These are phyloP conservation scores for Ganoderma lucidum DNA, from an alignment of 1,284 basidiomycete species.

Conservation along the genomic window DNA sequence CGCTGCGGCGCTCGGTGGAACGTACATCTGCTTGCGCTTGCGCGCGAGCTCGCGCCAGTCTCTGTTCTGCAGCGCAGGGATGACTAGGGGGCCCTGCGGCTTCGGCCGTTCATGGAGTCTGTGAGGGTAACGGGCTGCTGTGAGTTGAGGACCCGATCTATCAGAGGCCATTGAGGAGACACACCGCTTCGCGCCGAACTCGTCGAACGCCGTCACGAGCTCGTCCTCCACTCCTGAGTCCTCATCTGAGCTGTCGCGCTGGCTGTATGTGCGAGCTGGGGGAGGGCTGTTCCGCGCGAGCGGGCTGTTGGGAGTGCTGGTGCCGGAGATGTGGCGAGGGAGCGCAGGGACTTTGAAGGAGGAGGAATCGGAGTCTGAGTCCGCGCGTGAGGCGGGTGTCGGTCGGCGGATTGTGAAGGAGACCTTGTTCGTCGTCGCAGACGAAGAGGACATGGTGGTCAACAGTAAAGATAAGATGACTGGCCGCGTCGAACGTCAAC, in stretches of 20 bases:
- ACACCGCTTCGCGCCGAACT: constrained; percentile 79
- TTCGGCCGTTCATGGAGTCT: constrained; percentile 56
- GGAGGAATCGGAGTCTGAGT: constrained; percentile 64
- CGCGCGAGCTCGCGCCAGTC: constrained; percentile 88
- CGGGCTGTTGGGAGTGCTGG: constrained; percentile 62
- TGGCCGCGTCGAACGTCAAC: not conserved
- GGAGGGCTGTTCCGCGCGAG: constrained; percentile 56
- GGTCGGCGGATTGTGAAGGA: constrained; percentile 82
- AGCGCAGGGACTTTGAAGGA: constrained; percentile 65
- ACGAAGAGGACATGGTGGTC: constrained; percentile 36
- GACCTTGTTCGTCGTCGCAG: constrained; percentile 51
- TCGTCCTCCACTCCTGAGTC: constrained; percentile 66
- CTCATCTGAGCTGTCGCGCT: constrained; percentile 68
- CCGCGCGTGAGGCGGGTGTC: constrained; percentile 63
- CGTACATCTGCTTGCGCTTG: constrained; percentile 63
- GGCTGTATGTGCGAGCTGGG: constrained; percentile 46
- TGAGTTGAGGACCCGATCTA: constrained; percentile 63
- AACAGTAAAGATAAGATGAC: not conserved
- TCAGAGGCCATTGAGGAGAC: constrained; percentile 46
- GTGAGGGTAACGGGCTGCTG: constrained; percentile 52
- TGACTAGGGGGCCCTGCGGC: constrained; percentile 76
- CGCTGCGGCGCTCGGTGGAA: constrained; percentile 71
- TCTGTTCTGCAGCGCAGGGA: constrained; percentile 82
- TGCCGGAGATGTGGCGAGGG: constrained; percentile 58
- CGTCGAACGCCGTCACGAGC: constrained; percentile 76